Evolutionary conservation across 1,284 basidiomycete species (phyloP), one percentile per base, ranked within the genome.

Genomic region (Singerocomus rubriflavus): DNA sequence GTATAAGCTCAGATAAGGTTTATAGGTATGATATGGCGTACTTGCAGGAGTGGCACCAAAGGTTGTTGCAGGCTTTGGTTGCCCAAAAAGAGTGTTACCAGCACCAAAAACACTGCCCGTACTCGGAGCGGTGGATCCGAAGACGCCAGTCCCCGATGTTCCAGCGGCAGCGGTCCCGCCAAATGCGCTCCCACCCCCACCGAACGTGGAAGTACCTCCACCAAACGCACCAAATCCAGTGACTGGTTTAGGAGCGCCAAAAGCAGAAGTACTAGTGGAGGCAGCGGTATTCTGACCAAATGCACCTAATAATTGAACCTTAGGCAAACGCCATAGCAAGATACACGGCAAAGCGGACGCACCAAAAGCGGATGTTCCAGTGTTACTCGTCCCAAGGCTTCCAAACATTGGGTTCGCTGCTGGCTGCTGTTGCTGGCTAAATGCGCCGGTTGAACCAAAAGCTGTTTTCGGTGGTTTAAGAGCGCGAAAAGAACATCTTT

Each of bases 371-470:
- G 78, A 62, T 26, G 72, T 64, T 12, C 71, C 70, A 4, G 71
- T 61, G 43, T 62, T 70, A 32, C 69, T 71, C 43, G 66, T 67
- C 44, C 70, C 73, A 45, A 84, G 63, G 58, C 76, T 79, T 51
- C 87, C 87, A 66, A 89, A 90, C 84, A 89, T 88, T 38, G 89
- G 84, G 57, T 91, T 91, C 2, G 80, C 76, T 62, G 83, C 83
- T 43, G 84, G 81, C 58, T 77, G 78, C 59, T 81, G 81, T 57
- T 71, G 69, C 64, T 77, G 73, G 52, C 73, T 71, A 65, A 79
- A 80, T 40, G 73, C 67, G 59, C 69, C 57, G 49, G 72, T 67
- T 26, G 73, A 61, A 53, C 74, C 72, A 61, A 79, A 81, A 31
- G 70, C 74, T 74, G 64, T 55, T 61, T 51, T 47, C 41, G 56